These are phyloP conservation scores for Xylariaceae sp. DNA, from an alignment of 2,329 filamentous ascomycete genomes.

Conservation along the genomic window DNA sequence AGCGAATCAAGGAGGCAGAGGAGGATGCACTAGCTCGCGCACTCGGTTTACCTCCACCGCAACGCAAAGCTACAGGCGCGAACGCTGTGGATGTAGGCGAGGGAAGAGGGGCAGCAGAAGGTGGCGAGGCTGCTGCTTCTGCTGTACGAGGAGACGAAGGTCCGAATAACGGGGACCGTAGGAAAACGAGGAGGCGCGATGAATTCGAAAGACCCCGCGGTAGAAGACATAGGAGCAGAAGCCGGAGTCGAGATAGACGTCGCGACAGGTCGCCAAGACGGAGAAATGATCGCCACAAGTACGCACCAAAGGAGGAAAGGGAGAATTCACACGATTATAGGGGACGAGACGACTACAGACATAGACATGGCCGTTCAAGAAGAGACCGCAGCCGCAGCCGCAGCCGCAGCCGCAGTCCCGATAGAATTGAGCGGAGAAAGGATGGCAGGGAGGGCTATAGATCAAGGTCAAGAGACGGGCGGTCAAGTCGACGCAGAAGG, in stretches of 20 bases:
- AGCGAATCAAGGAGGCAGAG: slow-evolving; percentile 84
- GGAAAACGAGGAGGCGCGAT: slow-evolving; percentile 30
- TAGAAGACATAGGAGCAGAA: slow-evolving; percentile 39
- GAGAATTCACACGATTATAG: slow-evolving; percentile 48
- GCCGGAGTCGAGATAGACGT: slow-evolving; percentile 31
- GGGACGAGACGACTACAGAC: slow-evolving; percentile 20
- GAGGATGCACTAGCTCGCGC: slow-evolving; percentile 87
- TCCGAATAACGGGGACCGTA: slow-evolving; percentile 24
- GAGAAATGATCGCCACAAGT: slow-evolving; percentile 24
- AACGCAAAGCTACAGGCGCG: slow-evolving; percentile 59
- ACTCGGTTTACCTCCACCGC: slow-evolving; percentile 74
- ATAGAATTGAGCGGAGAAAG: slow-evolving; percentile 21
- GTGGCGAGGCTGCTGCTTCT: slow-evolving; percentile 18
- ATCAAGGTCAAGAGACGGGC: slow-evolving; percentile 28
- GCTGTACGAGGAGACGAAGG: slow-evolving; percentile 22
- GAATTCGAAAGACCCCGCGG: slow-evolving; percentile 39
- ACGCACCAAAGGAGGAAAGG: slow-evolving; percentile 46
- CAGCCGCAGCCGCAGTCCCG: slow-evolving; percentile 29
- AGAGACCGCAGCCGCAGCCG: slow-evolving; percentile 28
- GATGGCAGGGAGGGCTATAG: slow-evolving; percentile 23
- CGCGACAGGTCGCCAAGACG: slow-evolving; percentile 34
- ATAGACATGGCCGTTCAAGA: slow-evolving; percentile 19
- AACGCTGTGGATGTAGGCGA: slow-evolving; percentile 68
- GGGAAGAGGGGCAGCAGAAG: slow-evolving; percentile 36
- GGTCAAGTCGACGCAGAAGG: slow-evolving; percentile 28